These are phyloP conservation scores for Saururus chinensis DNA, from an alignment of 164 flowering plant species.

Conservation along the genomic window DNA sequence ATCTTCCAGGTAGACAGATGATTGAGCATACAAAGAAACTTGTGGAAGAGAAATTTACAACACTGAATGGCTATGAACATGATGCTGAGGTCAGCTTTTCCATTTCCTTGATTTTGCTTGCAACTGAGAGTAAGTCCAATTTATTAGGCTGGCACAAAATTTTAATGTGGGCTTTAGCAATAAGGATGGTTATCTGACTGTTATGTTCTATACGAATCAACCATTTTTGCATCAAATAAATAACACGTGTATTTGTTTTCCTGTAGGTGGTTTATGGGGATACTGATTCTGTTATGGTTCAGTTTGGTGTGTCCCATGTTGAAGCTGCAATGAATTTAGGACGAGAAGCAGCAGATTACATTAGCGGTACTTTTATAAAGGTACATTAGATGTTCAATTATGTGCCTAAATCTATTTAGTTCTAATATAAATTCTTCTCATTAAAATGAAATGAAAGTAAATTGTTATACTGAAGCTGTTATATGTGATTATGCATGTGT, in stretches of 20 bases:
- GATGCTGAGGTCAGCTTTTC: conserved; percentile 68
- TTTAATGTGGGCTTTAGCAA: too few species aligned
- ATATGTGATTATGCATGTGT: conserved; percentile 8
- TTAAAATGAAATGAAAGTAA: neutral
- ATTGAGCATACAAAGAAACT: conserved; percentile 95
- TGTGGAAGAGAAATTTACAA: conserved; percentile 85
- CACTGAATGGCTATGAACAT: conserved; percentile 71
- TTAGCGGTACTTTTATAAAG: conserved; percentile 78
- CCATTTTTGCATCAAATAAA: neutral
- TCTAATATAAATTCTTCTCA: neutral
- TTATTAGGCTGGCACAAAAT: neutral
- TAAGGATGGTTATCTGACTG: too few species aligned
- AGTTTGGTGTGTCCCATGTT: conserved; percentile 78
- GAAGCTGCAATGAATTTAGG: conserved; percentile 90
- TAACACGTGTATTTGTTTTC: neutral
- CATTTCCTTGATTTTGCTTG: too few species aligned
- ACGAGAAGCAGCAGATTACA: conserved; percentile 89
- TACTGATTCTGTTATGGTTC: conserved; percentile 99
- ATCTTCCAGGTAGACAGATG: conserved; percentile 79
- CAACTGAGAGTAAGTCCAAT: too few species aligned
- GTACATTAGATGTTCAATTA: conserved; percentile 19
- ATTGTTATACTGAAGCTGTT: conserved; percentile 1
- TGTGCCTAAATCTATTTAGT: neutral
- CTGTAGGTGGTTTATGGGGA: conserved; percentile 90
- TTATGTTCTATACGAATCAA: neutral